These are phyloP conservation scores for Trichoderma reesei DNA, from an alignment of 495 filamentous ascomycete genomes.

Conservation along the genomic window DNA sequence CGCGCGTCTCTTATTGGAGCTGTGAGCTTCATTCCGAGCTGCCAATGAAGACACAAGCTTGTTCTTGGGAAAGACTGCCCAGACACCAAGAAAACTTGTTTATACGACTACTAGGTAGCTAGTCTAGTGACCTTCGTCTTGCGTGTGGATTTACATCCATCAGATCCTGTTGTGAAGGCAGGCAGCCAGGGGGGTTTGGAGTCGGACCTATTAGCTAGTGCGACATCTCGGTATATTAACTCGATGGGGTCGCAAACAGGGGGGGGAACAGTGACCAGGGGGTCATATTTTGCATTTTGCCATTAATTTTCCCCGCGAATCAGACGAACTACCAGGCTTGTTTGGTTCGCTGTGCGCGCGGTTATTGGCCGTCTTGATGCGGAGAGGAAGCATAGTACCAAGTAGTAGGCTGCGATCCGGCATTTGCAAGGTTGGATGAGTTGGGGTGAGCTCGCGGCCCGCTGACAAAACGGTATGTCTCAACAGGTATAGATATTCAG, in stretches of 20 bases:
- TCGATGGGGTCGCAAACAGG: not conserved
- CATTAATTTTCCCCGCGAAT: constrained; percentile 1
- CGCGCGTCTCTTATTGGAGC: not conserved
- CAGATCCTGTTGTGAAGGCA: no score
- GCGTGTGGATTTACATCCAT: not conserved
- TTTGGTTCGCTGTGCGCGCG: not conserved
- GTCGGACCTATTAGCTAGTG: constrained; percentile 7
- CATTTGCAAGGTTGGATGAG: not conserved
- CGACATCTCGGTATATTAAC: constrained; percentile 2
- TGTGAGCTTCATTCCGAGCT: not conserved
- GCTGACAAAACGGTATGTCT: no score
- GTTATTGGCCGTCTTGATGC: not conserved
- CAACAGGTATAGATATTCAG: no score
- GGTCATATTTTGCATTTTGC: not conserved
- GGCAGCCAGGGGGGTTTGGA: not conserved
- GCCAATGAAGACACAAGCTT: no score
- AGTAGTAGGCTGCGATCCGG: not conserved
- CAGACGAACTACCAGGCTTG: not conserved
- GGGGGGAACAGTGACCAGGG: not conserved
- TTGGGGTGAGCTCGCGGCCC: no score
- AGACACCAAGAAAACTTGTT: not conserved
- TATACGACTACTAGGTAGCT: not conserved
- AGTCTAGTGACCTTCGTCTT: not conserved
- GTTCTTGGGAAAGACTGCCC: not conserved
- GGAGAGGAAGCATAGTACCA: not conserved